A percentile compares a stretch with the other conserved stretches of the same genome.
Conservation (phyloP, 2,329 filamentous ascomycete species). For the Epicoccum nigrum region DNA sequence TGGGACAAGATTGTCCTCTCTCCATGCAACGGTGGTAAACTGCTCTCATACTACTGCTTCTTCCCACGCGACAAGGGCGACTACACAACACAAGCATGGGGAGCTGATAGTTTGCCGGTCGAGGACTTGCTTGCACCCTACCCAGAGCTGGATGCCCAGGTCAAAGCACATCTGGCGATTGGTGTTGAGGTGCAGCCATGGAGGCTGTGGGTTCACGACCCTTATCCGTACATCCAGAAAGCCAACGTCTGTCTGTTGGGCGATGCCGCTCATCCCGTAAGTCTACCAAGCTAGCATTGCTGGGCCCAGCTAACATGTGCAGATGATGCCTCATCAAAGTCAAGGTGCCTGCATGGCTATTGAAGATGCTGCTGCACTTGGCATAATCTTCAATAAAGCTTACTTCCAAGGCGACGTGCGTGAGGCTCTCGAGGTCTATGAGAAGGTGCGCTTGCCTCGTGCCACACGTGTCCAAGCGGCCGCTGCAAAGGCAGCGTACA, state of each 20-base stretch:
- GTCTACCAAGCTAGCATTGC: conserved; percentile 6
- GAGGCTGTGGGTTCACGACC: conserved; percentile 69
- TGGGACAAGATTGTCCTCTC: conserved; percentile 73
- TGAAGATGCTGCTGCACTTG: conserved; percentile 68
- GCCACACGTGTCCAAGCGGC: conserved; percentile 49
- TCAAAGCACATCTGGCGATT: conserved; percentile 63
- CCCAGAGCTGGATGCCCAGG: conserved; percentile 64
- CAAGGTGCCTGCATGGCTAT: conserved; percentile 74
- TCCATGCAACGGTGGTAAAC: conserved; percentile 68
- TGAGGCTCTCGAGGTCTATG: conserved; percentile 44
- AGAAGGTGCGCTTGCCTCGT: conserved; percentile 45
- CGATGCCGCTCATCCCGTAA: conserved; percentile 69
- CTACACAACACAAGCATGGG: conserved; percentile 67
- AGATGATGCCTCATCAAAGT: conserved; percentile 72
- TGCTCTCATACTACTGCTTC: conserved; percentile 74
- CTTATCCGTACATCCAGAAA: conserved; percentile 64
- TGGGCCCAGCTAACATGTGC: conserved; percentile 15
- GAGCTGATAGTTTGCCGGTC: conserved; percentile 56
- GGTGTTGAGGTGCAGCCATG: conserved; percentile 69
- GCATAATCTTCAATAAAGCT: conserved; percentile 62
- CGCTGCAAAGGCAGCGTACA: conserved; percentile 45
- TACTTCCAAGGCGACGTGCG: conserved; percentile 50
- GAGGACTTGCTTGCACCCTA: conserved; percentile 67
- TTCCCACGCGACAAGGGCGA: conserved; percentile 66
- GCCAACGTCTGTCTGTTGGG: conserved; percentile 64